Evolutionary conservation across 2,329 filamentous ascomycete genomes (phyloP), one percentile per base, ranked within the genome.

Genomic region (Eutypa lata): DNA sequence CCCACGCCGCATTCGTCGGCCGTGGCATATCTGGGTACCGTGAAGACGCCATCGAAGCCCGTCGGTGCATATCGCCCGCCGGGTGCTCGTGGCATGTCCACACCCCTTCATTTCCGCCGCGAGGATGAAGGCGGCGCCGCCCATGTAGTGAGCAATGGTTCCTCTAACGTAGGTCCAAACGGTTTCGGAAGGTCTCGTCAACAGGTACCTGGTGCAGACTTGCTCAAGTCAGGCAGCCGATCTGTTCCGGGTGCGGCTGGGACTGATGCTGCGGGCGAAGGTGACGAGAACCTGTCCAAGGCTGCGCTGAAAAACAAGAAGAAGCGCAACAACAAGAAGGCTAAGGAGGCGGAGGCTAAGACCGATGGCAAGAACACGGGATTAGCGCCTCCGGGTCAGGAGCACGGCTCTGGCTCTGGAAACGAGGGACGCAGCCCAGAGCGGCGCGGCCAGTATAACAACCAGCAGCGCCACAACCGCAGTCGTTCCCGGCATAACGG

Each of bases 31-130:
- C 79, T 97, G 49, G 88, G 86, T 59, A 92, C 88, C 3, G 86
- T 90, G 65, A 97, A 97, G 82, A 93, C 92, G 3, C 92, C 94
- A 4, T 94, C 91, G 56, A 99, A 99, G 77, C 91, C 94, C 44
- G 91, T 90, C n/a, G 94, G 94, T 61, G 94, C 94, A 3, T 99
- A 99, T 71, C 88, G 94, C 46, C 94, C 94, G 38, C 94, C 94
- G 2, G 94, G 94, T 60, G 94, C 94, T 26, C 89, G 94, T 61
- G 94, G 94, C 49, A 86, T 89, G 57, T 82, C 86, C 50, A 97
- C 94, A 1, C 94, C 94, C 10, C 78, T 97, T 57, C 90, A 94
- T 63, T 99, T 97, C 79, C 96, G 96, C 80, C 91, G 94, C 53
- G 94, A 99, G 72, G 94, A 99, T 60, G 91, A 99, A 73, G 94